Evolutionary conservation across 192 early-diverging fungal species (phyloP), one percentile per base, ranked within the genome.

Genomic region (Dispira simplex): DNA sequence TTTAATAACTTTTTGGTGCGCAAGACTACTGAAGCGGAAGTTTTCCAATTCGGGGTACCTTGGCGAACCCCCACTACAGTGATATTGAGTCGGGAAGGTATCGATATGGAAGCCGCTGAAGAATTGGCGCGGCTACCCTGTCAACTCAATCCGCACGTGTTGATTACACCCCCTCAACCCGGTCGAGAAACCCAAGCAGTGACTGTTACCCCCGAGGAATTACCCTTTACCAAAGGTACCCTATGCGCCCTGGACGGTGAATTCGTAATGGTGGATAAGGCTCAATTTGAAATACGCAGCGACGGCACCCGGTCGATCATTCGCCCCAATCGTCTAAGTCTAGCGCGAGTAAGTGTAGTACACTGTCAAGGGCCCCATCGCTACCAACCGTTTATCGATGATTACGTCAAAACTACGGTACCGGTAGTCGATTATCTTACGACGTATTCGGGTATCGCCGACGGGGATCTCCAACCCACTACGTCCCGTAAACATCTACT

Each of bases 1-100:
- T 94, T 98, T 70, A 98, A 98, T 69, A 94, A 97, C 73, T 98
- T 98, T 69, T 74, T 90, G 46, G 96, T 97, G 0, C 86, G 89
- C 58, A 77, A 78, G 6, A 80, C 90, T 2, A 68, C 77, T 18
- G 79, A 80, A n/a, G 67, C 70, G 39, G 89, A 92, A 57, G 81
- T 82, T 14, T 66, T 77, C 11, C 72, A 74, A 23, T 89, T 85
- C 68, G 72, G 78, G 62, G 65, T 71, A 11, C 53, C 62, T 16
- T 83, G 81, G 82, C 81, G 80, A 70, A 23, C 46, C 8, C 63
- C 63, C 18, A 14, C 46, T 1, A 39, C 48, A 23, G 21, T 63
- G 12, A 18, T 51, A 28, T 48, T 63, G 23, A 32, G 46, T 32
- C 44, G 25, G 46, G 21, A 13, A n/a, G 63, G 28, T 3, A 6